phyloP scores from a whole-genome alignment of 2,329 filamentous ascomycete species.

The Colletotrichum tofieldiae region DNA sequence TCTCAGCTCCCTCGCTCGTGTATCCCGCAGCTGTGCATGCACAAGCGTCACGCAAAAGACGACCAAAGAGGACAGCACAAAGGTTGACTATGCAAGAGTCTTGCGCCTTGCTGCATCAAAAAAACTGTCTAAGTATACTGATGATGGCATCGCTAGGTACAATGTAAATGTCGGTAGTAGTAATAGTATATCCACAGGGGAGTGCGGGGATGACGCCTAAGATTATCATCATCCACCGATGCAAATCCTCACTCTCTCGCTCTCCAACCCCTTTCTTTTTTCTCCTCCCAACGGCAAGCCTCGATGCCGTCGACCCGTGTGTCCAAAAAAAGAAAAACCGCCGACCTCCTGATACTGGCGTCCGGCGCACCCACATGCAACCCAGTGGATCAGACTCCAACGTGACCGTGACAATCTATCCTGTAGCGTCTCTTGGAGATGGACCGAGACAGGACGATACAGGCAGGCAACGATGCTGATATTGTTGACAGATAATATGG shows the following conservation, averaged over 20 bases:
- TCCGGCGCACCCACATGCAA: conserved; percentile 40
- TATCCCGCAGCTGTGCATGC: not conserved
- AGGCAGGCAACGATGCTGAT: conserved; percentile 32
- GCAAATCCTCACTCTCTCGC: conserved; percentile 18
- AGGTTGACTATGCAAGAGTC: conserved; percentile 21
- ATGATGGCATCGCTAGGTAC: conserved; percentile 42
- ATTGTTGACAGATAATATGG: conserved; percentile 39
- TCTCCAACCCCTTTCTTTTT: conserved; percentile 11
- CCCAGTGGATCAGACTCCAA: conserved; percentile 33
- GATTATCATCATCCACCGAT: conserved; percentile 44
- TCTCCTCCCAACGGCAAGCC: conserved; percentile 20
- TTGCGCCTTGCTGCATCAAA: conserved; percentile 28
- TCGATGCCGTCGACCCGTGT: not conserved
- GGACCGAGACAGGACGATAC: conserved; percentile 4
- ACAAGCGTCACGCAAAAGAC: not conserved
- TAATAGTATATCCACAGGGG: conserved; percentile 42
- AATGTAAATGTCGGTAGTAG: conserved; percentile 42
- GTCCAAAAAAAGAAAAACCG: conserved; percentile 25
- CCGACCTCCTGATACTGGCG: conserved; percentile 24
- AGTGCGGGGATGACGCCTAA: conserved; percentile 36
- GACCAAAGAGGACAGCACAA: conserved; percentile 2
- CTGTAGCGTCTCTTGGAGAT: not conserved
- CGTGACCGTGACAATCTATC: conserved; percentile 8
- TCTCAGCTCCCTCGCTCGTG: conserved; percentile 12
- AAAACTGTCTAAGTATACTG: conserved; percentile 42